These are phyloP conservation scores for Misopates orontium DNA, from an alignment of 257 asterid species.

Conservation along the genomic window DNA sequence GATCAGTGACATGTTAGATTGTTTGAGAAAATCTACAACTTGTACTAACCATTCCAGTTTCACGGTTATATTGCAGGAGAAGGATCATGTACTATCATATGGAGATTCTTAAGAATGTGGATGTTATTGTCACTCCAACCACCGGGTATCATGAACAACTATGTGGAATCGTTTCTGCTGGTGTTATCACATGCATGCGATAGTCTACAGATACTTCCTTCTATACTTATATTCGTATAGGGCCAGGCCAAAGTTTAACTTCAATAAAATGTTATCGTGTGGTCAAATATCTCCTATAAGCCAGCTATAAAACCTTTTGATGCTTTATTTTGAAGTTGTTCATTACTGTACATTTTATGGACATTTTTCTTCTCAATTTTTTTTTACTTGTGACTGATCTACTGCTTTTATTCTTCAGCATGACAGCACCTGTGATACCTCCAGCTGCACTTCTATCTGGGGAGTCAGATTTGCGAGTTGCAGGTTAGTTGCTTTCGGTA, in stretches of 20 bases:
- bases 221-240: not conserved
- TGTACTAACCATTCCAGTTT: constrained; percentile 7
- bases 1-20: not conserved
- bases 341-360: too few relatives aligned
- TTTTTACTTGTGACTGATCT: constrained; percentile 15
- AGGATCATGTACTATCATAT: constrained; percentile 82
- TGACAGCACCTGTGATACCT: constrained; percentile 96
- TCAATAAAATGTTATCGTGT: not conserved
- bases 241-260: not conserved
- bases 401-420: constrained; percentile 42
- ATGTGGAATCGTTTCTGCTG: not conserved
- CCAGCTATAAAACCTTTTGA: not conserved
- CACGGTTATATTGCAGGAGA: constrained; percentile 57
- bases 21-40: not conserved
- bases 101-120: constrained; percentile 81
- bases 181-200: constrained; percentile 8
- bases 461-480: constrained; percentile 74
- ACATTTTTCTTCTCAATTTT: too few relatives aligned
- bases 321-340: constrained; percentile 13
- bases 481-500: constrained; percentile 40
- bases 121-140: constrained; percentile 91
- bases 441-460: constrained; percentile 75
- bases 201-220: too few relatives aligned
- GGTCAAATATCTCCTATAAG: constrained; percentile 9
- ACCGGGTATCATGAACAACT: constrained; percentile 65